phyloP scores from a whole-genome alignment of 75 land plant species.

The Selaginella moellendorffii region DNA sequence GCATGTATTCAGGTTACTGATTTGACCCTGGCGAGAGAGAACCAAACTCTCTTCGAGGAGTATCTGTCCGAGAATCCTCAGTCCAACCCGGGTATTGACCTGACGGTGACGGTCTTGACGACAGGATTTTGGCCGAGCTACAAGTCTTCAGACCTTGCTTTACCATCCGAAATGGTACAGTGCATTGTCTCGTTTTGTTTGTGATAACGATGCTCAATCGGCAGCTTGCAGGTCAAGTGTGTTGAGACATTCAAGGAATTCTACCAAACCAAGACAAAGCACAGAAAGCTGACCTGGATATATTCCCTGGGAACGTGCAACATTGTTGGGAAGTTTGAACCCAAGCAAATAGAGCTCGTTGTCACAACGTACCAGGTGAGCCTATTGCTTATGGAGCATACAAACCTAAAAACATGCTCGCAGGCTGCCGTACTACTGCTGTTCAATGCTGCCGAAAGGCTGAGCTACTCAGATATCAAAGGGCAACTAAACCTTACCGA shows the following conservation, averaged over 20 bases:
- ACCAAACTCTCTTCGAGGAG: constrained; percentile 80
- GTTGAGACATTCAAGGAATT: constrained; percentile 84
- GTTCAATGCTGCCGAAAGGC: constrained; percentile 57
- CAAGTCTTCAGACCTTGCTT: constrained; percentile 82
- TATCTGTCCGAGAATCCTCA: constrained; percentile 44
- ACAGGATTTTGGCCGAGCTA: constrained; percentile 99
- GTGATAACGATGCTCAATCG: not conserved
- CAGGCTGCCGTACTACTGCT: constrained; percentile 69
- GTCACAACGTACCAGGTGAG: constrained; percentile 87
- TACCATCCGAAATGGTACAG: constrained; percentile 85
- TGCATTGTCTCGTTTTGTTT: not conserved
- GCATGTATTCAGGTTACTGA: constrained; percentile 57
- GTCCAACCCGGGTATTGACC: constrained; percentile 76
- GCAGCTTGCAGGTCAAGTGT: constrained; percentile 57
- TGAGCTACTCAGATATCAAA: constrained; percentile 70
- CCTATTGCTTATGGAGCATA: not conserved
- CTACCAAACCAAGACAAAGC: constrained; percentile 86
- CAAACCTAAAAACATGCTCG: too few species aligned
- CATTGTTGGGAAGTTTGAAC: constrained; percentile 66
- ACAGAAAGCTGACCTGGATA: constrained; percentile 92
- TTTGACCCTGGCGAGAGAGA: constrained; percentile 83
- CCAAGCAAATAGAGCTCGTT: constrained; percentile 64
- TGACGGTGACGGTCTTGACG: constrained; percentile 89
- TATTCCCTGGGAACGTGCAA: constrained; percentile 89
- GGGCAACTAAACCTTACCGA: constrained; percentile 62